These are phyloP conservation scores for Wickerhamiella bombiphila DNA, from an alignment of 805 yeast genomes.

Conservation along the genomic window DNA sequence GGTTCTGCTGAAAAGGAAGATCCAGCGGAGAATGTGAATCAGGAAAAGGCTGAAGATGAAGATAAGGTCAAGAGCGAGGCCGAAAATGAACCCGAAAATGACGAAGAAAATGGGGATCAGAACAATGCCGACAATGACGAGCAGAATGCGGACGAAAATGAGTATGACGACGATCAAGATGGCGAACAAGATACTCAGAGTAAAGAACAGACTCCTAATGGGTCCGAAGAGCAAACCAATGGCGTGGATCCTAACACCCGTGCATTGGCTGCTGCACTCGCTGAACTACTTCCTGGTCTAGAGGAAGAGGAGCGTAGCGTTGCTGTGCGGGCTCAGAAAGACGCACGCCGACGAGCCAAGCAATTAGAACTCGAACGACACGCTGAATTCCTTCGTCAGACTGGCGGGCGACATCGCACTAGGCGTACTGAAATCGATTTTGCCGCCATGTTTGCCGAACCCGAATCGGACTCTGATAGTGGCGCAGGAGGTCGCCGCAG, in stretches of 20 bases:
- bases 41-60: constrained; percentile 1
- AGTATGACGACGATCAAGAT: neutral
- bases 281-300: constrained; percentile 13
- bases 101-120: neutral
- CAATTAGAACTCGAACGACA: constrained; percentile 12
- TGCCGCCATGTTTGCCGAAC: constrained; percentile 1
- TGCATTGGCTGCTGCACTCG: constrained; percentile 13
- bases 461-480: constrained; percentile 4
- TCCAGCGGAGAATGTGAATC: neutral
- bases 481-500: constrained; percentile 3
- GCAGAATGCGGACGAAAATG: constrained; percentile 1
- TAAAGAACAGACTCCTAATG: neutral
- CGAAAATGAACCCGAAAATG: neutral
- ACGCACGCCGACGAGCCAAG: constrained; percentile 10
- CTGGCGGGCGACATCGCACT: constrained; percentile 19
- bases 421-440: constrained; percentile 1
- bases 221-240: neutral
- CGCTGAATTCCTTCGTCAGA: constrained; percentile 14
- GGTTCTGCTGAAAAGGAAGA: neutral
- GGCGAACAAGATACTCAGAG: neutral
- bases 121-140: neutral
- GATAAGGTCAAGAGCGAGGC: neutral
- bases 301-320: constrained; percentile 14
- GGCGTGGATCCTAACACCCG: neutral
- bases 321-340: constrained; percentile 11